A percentile compares a stretch with the other conserved stretches of the same genome.
These are phyloP conservation scores for Helicocarpus griseus DNA, from an alignment of 2,329 filamentous ascomycete genomes.

Conservation along the genomic window DNA sequence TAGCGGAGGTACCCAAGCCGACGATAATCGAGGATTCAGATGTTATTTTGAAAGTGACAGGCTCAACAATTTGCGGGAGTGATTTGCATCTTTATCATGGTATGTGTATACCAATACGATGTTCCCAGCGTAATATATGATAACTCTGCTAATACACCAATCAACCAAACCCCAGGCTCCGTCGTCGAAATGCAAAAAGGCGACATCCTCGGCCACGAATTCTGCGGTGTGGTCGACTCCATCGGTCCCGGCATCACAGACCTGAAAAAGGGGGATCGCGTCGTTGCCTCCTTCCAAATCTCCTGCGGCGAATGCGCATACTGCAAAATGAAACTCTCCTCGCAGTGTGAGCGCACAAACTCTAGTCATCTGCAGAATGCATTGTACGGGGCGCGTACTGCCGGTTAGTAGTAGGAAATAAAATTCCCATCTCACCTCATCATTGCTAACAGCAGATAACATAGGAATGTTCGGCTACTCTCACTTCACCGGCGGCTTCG, in stretches of 20 bases:
- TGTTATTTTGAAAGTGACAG: conserved; percentile 70
- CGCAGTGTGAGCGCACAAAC: conserved; percentile 72
- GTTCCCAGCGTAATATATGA: background rate
- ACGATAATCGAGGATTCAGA: conserved; percentile 63
- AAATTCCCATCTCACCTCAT: background rate
- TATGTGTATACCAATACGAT: conserved; percentile 7
- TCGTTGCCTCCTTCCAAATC: conserved; percentile 82
- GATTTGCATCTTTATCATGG: conserved; percentile 46
- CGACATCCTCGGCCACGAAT: conserved; percentile 57
- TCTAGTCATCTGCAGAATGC: conserved; percentile 58
- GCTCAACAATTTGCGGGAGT: conserved; percentile 52
- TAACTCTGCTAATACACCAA: background rate
- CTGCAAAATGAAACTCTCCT: conserved; percentile 68
- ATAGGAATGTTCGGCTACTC: conserved; percentile 59
- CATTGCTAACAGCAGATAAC: conserved; percentile 4
- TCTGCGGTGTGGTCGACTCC: conserved; percentile 43
- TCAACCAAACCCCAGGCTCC: conserved; percentile 23
- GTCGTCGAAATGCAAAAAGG: conserved; percentile 53
- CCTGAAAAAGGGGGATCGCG: conserved; percentile 53
- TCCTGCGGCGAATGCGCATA: conserved; percentile 59
- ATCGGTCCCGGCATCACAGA: conserved; percentile 47
- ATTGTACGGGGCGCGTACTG: conserved; percentile 70
- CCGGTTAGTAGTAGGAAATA: conserved; percentile 45
- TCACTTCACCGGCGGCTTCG: conserved; percentile 73
- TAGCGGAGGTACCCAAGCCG: conserved; percentile 58